phyloP scores from a whole-genome alignment of 495 filamentous ascomycete genomes.

The Penicillium crystallinum region DNA sequence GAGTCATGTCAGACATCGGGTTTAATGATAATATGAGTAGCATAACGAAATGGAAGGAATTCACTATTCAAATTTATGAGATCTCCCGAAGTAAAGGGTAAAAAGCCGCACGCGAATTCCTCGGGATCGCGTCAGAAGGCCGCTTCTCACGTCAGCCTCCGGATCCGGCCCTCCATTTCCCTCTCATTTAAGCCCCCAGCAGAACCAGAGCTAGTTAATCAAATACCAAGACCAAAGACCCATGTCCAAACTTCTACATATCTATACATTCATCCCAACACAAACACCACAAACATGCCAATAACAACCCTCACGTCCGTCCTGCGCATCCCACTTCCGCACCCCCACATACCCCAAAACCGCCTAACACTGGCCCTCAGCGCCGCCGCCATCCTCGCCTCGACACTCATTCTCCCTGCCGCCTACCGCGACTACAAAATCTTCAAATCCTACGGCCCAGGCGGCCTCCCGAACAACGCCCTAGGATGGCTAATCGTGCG shows the following conservation, averaged over 20 bases:
- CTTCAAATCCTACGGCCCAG: constrained; percentile 31
- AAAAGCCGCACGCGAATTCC: background rate
- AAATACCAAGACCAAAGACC: no score
- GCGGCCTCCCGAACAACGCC: constrained; percentile 30
- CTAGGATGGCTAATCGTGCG: constrained; percentile 31
- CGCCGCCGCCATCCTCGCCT: constrained; percentile 19
- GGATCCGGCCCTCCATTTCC: no score
- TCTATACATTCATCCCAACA: background rate
- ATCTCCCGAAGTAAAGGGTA: no score
- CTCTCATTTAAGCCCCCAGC: background rate
- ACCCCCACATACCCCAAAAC: constrained; percentile 4
- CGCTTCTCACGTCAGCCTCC: constrained; percentile 1
- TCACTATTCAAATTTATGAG: no score
- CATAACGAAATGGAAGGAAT: background rate
- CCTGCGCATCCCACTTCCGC: constrained; percentile 9
- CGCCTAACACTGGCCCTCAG: constrained; percentile 16
- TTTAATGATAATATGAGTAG: constrained; percentile 8
- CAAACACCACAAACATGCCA: constrained; percentile 10
- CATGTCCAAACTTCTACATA: no score
- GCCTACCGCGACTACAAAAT: constrained; percentile 30
- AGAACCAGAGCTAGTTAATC: no score
- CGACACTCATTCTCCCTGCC: constrained; percentile 20
- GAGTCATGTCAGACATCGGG: background rate
- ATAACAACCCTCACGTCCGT: constrained; percentile 9
- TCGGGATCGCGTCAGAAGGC: constrained; percentile 2